Evolutionary conservation across 345 rosid species (phyloP), one percentile per base, ranked within the genome.

Genomic region (Hirschfeldia incana): DNA sequence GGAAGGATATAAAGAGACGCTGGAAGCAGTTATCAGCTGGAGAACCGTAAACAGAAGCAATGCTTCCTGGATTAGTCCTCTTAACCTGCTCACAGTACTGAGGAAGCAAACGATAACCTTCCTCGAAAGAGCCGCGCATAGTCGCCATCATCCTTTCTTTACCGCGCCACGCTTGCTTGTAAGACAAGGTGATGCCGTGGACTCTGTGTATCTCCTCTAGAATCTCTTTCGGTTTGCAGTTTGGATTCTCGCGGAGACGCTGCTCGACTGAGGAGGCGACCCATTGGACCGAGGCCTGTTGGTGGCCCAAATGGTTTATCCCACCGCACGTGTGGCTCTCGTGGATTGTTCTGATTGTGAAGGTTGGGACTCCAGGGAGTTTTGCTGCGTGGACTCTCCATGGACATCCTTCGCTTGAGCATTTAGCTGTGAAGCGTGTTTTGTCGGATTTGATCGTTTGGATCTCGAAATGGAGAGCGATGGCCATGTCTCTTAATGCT

Each of bases 161-260:
- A 69, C 99, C 99, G 64, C 99, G 90, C 99, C 99, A 96, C 21
- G 99, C 99, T 87, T 93, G 99, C 85, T 96, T 96, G 85, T 93
- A 96, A 0, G 99, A 91, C 60, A 96, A 81, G 59, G 99, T 89
- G 59, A 95, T 95, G 4, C 99, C 99, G 39, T 93, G 99, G 49
- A 85, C 89, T 49, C 97, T 86, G 65, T 95, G 99, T 65, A 95
- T 95, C 90, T 95, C 98, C 84, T 95, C 99, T 49, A 91, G 84
- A 81, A 93, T 96, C 88, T 93, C 97, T 83, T 95, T 96, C 7
- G 99, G 98, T 86, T 89, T 93, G 84, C 81, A 95, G 73, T 93
- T 93, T 7, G 99, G 99, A 68, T 95, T 95, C 85, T 93, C 99
- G 60, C 75, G 90, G 67, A 96, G 91, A 55, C 92, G 89, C 69